Evolutionary conservation across 2,329 filamentous ascomycete genomes (phyloP).

Genomic region (Penicillium sp.): DNA sequence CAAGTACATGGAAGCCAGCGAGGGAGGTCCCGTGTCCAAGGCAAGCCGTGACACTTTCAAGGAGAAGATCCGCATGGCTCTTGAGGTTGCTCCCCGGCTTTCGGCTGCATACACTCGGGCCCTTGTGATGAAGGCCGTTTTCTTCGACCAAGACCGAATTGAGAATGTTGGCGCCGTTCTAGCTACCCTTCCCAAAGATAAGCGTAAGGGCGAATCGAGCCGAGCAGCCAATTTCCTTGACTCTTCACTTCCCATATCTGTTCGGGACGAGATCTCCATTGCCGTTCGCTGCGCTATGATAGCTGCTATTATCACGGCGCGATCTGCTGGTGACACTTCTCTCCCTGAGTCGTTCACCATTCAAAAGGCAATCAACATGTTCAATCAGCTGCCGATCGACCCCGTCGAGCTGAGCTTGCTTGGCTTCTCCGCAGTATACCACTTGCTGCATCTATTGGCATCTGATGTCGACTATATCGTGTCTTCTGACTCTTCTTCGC

Average conservation of each 20-base stretch:
- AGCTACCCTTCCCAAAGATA: constrained; percentile 50
- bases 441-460: constrained; percentile 42
- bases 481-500: constrained; percentile 33
- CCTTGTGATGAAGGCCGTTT: constrained; percentile 58
- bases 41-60: constrained; percentile 46
- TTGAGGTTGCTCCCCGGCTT: constrained; percentile 72
- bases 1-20: constrained; percentile 58
- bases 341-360: constrained; percentile 39
- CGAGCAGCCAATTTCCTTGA: constrained; percentile 50
- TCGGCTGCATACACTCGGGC: constrained; percentile 66
- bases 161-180: constrained; percentile 54
- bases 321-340: constrained; percentile 32
- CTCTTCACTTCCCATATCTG: constrained; percentile 52
- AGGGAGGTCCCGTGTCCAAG: constrained; percentile 47
- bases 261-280: constrained; percentile 55
- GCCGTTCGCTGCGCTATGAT: constrained; percentile 62
- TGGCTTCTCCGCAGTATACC: constrained; percentile 44
- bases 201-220: constrained; percentile 29
- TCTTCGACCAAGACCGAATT: constrained; percentile 54
- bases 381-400: constrained; percentile 44
- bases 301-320: constrained; percentile 49
- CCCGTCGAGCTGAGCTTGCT: constrained; percentile 44
- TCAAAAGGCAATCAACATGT: constrained; percentile 43
- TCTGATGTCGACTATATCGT: constrained; percentile 41
- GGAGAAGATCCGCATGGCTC: constrained; percentile 64